Base-by-base conservation (phyloP, 2,329 filamentous ascomycete genomes). In the Fusarium subtropicale region DNA sequence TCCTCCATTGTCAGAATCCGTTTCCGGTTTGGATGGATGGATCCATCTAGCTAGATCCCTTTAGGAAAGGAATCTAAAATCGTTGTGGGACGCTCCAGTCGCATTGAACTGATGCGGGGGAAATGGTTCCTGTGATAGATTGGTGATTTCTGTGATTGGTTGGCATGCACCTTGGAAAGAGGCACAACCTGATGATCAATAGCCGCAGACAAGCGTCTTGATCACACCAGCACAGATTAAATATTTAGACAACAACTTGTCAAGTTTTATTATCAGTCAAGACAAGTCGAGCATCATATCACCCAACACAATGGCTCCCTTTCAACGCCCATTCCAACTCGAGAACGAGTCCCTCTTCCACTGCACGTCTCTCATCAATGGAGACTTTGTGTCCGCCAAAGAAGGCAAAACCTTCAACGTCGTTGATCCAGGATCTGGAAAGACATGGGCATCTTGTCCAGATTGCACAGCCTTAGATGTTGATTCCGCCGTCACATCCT, bases 401-500 rank as follows among this genome's bases (percentile, higher is more conserved):
- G 30, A 46, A 0, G 30, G 20, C 2, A 46, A 42, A 4, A 24
- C 33, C 0, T 64, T 64, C 20, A 30, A 24, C 15, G 20, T 64
- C 16, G 16, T 63, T 4, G 63, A 66, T 3, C 61, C 63, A 12
- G 63, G 63, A 28, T 45, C 42, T 4, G 33, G 39, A 1, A 22
- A n/a, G 1, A 10, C 47, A 0, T 66, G 61, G 61, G 9, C 61
- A 5, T 41, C 42, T 8, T 60, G 55, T 10, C 26, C 63, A 5
- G 61, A 65, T 10, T 60, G 56, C 18, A 48, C 41, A 4, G 18
- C 24, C 5, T 18, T 34, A 15, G 81, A 84, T 31, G 78, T 82
- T 0, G 58, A 70, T 8, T 8, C 8, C 7, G 56, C 56, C 5
- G 48, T 68, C 3, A 15, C 42, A 1, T 48, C 81, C 1, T 72